Evolutionary conservation across 2,329 filamentous ascomycete genomes (phyloP), one percentile per base, ranked within the genome.

Genomic region (Ascochyta rabiei): DNA sequence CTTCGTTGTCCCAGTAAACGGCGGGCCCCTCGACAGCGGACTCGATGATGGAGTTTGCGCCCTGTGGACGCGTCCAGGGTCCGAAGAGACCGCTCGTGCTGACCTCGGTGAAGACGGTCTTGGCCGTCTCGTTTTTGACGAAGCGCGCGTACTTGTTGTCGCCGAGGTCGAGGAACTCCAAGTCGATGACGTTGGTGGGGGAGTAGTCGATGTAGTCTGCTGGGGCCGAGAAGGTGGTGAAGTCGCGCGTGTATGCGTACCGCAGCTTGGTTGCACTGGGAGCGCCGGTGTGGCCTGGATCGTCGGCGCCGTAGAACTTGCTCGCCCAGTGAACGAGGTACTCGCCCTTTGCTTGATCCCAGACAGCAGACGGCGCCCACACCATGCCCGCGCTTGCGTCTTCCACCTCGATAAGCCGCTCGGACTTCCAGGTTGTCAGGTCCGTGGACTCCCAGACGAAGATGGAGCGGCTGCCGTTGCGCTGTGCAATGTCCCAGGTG

Each of bases 341-440:
- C 38, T 78, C 74, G 15, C 67, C 62, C 62, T 79, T 77, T 1
- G 71, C 67, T 0, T 75, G 70, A 58, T 85, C 81, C 77, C 79
- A 85, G 46, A 84, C 79, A 0, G 82, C 82, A 45, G 81, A 80
- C 0, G 83, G 83, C 0, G 82, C 83, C 83, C 83, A 85, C 0
- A 84, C 81, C 82, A 84, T 85, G 3, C 82, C 83, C 0, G 81
- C 83, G 3, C 76, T 80, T n/a, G 68, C 67, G 52, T 82, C 77
- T 60, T 84, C 82, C 10, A 85, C 82, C 0, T 66, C 70, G 0
- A 82, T 76, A 2, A 85, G 72, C 6, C 80, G 71, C 63, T 84
- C 81, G 12, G 71, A 70, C 10, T 62, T 73, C 79, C 81, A 84
- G 55, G 77, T 81, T 6, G 82, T 66, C 4, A 84, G 68, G 48